Conservation (phyloP, 2,329 filamentous ascomycete genomes). For the Fusarium virguliforme region DNA sequence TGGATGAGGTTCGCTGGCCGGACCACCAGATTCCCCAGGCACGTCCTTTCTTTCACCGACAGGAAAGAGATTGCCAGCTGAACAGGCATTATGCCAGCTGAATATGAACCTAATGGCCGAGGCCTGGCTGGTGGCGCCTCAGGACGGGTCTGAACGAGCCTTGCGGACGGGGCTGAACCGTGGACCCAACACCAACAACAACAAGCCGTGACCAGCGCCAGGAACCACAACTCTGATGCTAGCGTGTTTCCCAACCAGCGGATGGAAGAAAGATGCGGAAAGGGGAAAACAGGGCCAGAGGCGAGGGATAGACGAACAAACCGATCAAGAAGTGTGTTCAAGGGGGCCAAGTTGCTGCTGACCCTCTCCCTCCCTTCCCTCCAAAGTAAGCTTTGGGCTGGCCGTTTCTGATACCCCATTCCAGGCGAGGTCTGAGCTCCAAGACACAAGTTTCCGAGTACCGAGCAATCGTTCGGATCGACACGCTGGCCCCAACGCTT, state of each 20-base stretch:
- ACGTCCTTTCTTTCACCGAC: neutral
- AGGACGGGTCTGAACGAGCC: neutral
- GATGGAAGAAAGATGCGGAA: neutral
- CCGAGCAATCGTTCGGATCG: slow-evolving; percentile 7
- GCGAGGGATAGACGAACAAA: neutral
- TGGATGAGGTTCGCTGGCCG: neutral
- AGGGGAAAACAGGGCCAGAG: neutral
- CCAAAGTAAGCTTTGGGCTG: slow-evolving; percentile 18
- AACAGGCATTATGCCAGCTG: slow-evolving; percentile 9
- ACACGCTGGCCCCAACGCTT: neutral
- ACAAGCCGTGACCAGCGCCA: neutral
- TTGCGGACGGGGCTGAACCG: slow-evolving; percentile 2
- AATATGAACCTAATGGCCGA: neutral
- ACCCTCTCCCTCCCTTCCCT: neutral
- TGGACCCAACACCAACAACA: neutral
- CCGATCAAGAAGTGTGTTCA: neutral
- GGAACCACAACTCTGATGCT: slow-evolving; percentile 10
- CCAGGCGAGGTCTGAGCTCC: slow-evolving; percentile 29
- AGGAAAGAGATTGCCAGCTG: neutral
- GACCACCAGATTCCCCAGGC: neutral
- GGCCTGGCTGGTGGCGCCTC: slow-evolving; percentile 5
- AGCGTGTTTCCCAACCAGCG: neutral
- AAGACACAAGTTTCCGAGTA: slow-evolving; percentile 19
- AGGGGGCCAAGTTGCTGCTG: neutral
- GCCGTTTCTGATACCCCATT: slow-evolving; percentile 9